Conservation (phyloP, 2,329 filamentous ascomycete genomes). For the Uncinocarpus reesii region DNA sequence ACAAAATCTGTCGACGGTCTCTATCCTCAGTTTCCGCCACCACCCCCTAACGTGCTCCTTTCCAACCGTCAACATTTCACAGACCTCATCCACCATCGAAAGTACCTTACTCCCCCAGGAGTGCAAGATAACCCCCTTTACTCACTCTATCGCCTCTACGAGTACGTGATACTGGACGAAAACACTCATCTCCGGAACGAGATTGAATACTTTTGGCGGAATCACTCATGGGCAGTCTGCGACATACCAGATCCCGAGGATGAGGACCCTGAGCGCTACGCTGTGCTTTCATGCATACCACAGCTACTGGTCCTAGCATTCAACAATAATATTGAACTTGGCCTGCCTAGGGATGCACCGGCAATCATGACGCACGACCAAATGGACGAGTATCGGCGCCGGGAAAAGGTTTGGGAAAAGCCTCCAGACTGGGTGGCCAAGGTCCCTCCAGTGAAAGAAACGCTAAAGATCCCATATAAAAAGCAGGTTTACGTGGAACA, state of each 20-base stretch:
- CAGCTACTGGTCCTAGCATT: conserved; percentile 3
- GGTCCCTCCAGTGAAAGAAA: conserved; percentile 1
- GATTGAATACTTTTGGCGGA: conserved; percentile 8
- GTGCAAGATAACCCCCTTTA: not conserved
- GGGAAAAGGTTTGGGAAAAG: not conserved
- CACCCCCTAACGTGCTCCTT: not conserved
- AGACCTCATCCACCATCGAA: not conserved
- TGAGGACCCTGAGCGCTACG: conserved; percentile 10
- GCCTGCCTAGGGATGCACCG: conserved; percentile 3
- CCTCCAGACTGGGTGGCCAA: conserved; percentile 1
- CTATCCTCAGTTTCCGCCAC: not conserved
- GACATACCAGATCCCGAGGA: conserved; percentile 10
- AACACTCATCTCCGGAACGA: not conserved
- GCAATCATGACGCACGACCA: conserved; percentile 8
- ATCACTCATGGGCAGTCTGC: not conserved
- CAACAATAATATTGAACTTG: conserved; percentile 11
- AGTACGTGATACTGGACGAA: conserved; percentile 3
- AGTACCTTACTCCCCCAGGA: not conserved
- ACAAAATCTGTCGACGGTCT: not conserved
- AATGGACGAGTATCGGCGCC: not conserved
- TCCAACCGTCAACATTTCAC: not conserved
- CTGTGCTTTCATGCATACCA: not conserved
- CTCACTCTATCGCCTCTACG: conserved; percentile 8
- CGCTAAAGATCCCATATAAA: conserved; percentile 5
- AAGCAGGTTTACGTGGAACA: conserved; percentile 2